A percentile compares a stretch with the other conserved stretches of the same genome.
Evolutionary conservation across 2,329 filamentous ascomycete species (phyloP).

Genomic region (Beauveria rudraprayagi): DNA sequence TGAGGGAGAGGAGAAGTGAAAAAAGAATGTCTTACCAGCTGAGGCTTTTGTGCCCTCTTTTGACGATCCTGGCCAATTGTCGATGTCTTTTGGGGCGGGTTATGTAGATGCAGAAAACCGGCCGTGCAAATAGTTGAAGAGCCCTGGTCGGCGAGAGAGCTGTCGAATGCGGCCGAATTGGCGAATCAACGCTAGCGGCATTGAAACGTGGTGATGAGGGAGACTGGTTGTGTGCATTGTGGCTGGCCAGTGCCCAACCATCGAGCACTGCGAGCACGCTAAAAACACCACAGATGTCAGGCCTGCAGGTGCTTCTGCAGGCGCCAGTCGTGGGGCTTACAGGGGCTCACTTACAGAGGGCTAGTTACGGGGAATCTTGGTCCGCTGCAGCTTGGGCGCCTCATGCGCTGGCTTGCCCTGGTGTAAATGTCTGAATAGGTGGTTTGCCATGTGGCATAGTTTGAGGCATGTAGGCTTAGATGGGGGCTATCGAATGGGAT

Average conservation of each 20-base stretch:
- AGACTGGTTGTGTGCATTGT: too few relatives aligned
- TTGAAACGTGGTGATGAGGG: constrained; percentile 18
- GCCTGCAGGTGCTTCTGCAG: not conserved
- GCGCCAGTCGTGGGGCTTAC: not conserved
- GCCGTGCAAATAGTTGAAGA: not conserved
- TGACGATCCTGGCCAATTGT: not conserved
- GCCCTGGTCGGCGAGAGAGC: not conserved
- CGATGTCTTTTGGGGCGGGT: not conserved
- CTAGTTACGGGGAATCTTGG: not conserved
- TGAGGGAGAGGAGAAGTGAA: not conserved
- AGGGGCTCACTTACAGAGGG: too few relatives aligned
- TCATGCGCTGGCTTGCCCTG: not conserved
- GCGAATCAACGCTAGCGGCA: constrained; percentile 18
- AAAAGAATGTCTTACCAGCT: not conserved
- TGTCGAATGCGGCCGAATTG: constrained; percentile 13
- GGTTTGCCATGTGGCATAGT: too few relatives aligned
- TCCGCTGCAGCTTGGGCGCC: not conserved
- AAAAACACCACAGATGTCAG: not conserved
- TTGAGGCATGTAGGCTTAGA: too few relatives aligned
- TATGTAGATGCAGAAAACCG: constrained; percentile 3
- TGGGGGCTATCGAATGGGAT: too few relatives aligned
- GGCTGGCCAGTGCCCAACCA: not conserved
- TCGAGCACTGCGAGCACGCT: not conserved
- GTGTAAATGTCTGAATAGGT: too few relatives aligned
- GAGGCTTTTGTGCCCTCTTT: not conserved